Evolutionary conservation across 371 early-diverging fungal genomes (phyloP).

Genomic region (Dichotomocladium elegans): DNA sequence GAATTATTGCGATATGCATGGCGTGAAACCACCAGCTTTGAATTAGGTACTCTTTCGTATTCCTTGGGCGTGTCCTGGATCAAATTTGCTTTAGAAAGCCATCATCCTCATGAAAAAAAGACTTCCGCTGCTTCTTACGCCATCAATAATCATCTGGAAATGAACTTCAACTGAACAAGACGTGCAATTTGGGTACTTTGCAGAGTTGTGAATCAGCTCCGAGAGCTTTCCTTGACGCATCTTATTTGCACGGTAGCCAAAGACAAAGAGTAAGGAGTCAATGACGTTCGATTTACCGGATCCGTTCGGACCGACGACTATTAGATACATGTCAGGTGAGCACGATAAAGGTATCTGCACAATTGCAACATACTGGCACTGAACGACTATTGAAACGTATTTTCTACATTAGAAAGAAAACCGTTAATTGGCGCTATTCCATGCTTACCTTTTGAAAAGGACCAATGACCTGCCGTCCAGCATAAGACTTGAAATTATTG

Average conservation of each 20-base stretch:
- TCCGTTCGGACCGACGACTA: constrained; percentile 98
- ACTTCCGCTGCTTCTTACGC: constrained; percentile 30
- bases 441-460: constrained; percentile 97
- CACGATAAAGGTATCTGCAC: background rate
- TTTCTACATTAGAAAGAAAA: too few relatives aligned
- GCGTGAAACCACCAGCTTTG: constrained; percentile 78
- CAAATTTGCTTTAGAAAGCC: too few relatives aligned
- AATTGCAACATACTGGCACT: constrained; percentile 32
- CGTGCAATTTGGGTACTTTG: constrained; percentile 61
- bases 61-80: constrained; percentile 56
- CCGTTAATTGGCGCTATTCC: too few relatives aligned
- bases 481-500: constrained; percentile 96
- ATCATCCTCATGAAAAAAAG: background rate
- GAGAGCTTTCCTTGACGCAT: constrained; percentile 97
- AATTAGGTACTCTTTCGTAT: constrained; percentile 63
- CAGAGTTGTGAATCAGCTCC: constrained; percentile 96
- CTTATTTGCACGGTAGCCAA: constrained; percentile 99
- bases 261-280: constrained; percentile 98
- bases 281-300: constrained; percentile 99
- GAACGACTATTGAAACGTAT: too few relatives aligned
- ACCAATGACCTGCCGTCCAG: constrained; percentile 89
- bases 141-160: constrained; percentile 87
- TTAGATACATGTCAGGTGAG: too few relatives aligned
- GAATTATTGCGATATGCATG: constrained; percentile 71
- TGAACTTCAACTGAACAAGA: constrained; percentile 93